Base-by-base conservation (phyloP, 768 basidiomycete species). In the Phlebiopsis flavidoalba region DNA sequence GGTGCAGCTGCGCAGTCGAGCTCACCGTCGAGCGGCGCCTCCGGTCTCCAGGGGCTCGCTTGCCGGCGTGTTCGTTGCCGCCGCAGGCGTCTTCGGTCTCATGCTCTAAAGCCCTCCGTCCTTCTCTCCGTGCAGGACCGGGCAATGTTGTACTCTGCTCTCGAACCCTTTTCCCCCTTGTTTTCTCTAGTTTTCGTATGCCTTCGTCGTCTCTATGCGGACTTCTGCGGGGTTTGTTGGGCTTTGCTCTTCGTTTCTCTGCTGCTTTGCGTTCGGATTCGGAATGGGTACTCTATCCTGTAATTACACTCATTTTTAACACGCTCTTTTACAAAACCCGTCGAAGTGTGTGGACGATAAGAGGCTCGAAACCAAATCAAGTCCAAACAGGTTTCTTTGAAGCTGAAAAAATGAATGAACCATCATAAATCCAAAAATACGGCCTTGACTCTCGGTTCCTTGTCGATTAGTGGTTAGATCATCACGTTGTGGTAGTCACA, bases 21-120 rank as follows among this genome's bases (percentile, higher is more conserved):
- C 48, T 59, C 53, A 19, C 31, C 57, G 31, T 36, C 52, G 33
- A 66, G 55, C 60, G 66, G 66, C 22, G 67, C 68, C 5, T 53
- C 52, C 36, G 52, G 60, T 59, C 36, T 64, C 37, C 33, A 21
- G 3, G n/a, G 65, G 54, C 50, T 46, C 68, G 45, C 24, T 66
- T 43, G 60, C 58, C n/a, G 62, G 61, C 43, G 58, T 66, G 22
- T 53, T 64, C 36, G 68, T 66, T 24, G 63, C 58, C 52, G 60
- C 61, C 22, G 53, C 62, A 50, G 70, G 66, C 21, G 70, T 62
- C 53, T 53, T 70, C 56, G 66, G 67, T 35, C 48, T 69, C 57
- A 35, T 64, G 24, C 57, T 67, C 53, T 69, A 59, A 65, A 37
- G 11, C n/a, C 8, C 33, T 40, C 12, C 49, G 31, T 19, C 26